Evolutionary conservation across 169 alveolate genomes (phyloP).

Genomic region (Sarcocystis neurona): DNA sequence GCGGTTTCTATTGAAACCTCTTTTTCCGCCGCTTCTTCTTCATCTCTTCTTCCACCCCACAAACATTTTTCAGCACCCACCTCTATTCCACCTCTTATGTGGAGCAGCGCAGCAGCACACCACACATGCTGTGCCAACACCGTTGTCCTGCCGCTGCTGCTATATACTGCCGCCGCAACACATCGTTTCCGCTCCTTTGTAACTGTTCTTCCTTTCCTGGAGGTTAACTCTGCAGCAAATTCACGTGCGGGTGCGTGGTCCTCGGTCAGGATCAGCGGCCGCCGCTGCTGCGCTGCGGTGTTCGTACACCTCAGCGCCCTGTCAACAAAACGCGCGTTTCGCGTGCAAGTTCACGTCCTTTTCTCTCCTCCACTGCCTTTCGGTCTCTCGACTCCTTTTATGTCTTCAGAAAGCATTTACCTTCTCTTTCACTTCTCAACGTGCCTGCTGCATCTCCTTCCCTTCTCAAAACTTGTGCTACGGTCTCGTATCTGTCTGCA

Average conservation of each 20-base stretch:
- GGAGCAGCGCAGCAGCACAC: background rate
- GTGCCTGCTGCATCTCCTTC: background rate
- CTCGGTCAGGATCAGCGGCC: too few relatives aligned
- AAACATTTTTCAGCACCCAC: too few relatives aligned
- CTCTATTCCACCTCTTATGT: background rate
- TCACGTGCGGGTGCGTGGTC: too few relatives aligned
- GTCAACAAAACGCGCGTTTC: background rate
- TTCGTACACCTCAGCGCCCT: background rate
- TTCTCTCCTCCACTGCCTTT: background rate
- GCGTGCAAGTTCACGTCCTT: background rate
- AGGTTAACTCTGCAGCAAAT: background rate
- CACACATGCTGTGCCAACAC: background rate
- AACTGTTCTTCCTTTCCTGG: background rate
- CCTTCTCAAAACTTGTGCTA: background rate
- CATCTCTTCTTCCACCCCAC: background rate
- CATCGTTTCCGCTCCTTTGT: background rate
- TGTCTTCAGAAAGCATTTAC: background rate
- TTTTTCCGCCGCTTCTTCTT: background rate
- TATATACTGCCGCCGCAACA: background rate
- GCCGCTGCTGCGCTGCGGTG: background rate
- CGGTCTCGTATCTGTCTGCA: background rate
- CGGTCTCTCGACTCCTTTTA: background rate
- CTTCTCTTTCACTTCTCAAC: background rate
- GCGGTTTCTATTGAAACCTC: background rate
- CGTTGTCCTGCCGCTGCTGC: background rate